Conservation (phyloP, 805 yeast species). For the Pichia exigua region DNA sequence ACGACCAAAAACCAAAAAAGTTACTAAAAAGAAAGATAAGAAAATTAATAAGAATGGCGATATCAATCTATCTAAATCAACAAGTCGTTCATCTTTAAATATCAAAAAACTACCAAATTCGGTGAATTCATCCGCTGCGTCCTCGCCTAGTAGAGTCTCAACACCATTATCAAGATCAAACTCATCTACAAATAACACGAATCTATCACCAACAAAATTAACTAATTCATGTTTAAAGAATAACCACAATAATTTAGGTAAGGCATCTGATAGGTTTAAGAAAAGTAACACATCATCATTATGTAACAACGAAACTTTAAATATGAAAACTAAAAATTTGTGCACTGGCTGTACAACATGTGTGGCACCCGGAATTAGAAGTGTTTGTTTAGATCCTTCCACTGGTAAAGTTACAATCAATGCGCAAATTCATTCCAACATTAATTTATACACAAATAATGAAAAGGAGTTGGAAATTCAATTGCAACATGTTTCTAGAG, state of each 20-base stretch:
- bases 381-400: slow-evolving; percentile 10
- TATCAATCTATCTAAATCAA: neutral
- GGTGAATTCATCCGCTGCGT: neutral
- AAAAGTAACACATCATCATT: neutral
- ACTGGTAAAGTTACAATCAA: slow-evolving; percentile 20
- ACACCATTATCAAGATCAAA: neutral
- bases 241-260: neutral
- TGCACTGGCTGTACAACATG: slow-evolving; percentile 5
- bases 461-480: slow-evolving; percentile 29
- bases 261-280: neutral
- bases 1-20: slow-evolving; percentile 34
- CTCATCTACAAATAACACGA: neutral
- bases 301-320: neutral
- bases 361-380: slow-evolving; percentile 9
- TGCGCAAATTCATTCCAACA: slow-evolving; percentile 31
- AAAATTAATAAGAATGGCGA: slow-evolving; percentile 1
- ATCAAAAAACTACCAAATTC: neutral
- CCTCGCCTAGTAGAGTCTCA: neutral
- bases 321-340: neutral
- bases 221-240: neutral
- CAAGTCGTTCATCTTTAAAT: neutral
- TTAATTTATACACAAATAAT: slow-evolving; percentile 26
- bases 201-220: neutral
- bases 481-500: slow-evolving; percentile 35
- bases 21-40: slow-evolving; percentile 6